Evolutionary conservation across 2,329 filamentous ascomycete species (phyloP).

Genomic region (Talaromyces islandicus): DNA sequence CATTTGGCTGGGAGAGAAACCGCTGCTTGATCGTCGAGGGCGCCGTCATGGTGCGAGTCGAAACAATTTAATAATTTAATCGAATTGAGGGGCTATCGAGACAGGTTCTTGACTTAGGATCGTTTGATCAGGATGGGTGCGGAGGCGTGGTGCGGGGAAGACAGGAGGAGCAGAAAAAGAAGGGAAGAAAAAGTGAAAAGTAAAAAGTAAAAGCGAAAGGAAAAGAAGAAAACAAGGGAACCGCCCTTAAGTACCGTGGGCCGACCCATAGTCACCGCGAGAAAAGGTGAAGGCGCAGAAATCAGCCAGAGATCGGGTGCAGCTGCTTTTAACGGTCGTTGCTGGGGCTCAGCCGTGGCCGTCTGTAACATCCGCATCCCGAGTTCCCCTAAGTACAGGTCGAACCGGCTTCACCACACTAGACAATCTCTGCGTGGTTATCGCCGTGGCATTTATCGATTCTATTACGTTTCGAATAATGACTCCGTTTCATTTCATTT

Average conservation of each 20-base stretch:
- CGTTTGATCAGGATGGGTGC: background rate
- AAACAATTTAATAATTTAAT: background rate
- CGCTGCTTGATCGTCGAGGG: conserved; percentile 58
- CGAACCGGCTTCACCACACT: conserved; percentile 17
- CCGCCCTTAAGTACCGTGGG: background rate
- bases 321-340: conserved; percentile 43
- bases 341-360: conserved; percentile 21
- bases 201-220: background rate
- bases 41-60: conserved; percentile 41
- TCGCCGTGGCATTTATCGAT: background rate
- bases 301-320: conserved; percentile 29
- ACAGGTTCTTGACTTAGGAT: background rate
- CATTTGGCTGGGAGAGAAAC: conserved; percentile 72
- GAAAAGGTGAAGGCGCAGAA: background rate
- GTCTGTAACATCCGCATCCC: conserved; percentile 13
- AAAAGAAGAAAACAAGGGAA: background rate
- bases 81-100: background rate
- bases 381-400: conserved; percentile 45
- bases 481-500: no score
- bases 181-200: background rate
- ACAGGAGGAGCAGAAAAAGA: background rate
- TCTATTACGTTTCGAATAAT: background rate
- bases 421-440: background rate
- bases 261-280: background rate
- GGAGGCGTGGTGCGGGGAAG: background rate